phyloP scores from a whole-genome alignment of 2,329 filamentous ascomycete species.

The Hymenoscyphus occultus region DNA sequence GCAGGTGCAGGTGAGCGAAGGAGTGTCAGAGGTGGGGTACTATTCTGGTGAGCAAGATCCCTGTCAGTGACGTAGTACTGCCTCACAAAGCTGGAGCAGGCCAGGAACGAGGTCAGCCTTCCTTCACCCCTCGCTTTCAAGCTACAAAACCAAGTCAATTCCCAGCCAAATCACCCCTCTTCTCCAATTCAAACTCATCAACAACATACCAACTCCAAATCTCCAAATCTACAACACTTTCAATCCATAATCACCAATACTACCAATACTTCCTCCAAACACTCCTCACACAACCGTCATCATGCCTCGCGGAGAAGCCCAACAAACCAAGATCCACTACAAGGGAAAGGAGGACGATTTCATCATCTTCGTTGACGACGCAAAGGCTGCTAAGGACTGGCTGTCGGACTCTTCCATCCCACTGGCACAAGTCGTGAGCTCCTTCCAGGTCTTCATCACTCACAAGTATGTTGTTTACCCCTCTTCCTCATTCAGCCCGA shows the following conservation, averaged over 20 bases:
- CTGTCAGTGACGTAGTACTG: conserved; percentile 24
- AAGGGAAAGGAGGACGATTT: conserved; percentile 67
- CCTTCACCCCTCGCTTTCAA: conserved; percentile 17
- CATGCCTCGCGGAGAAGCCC: conserved; percentile 56
- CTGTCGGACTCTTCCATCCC: conserved; percentile 74
- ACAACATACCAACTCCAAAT: conserved; percentile 12
- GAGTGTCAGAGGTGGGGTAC: background rate
- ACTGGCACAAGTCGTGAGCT: conserved; percentile 78
- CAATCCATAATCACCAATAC: conserved; percentile 10
- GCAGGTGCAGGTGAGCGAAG: background rate
- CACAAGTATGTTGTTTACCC: conserved; percentile 68
- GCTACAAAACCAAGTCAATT: conserved; percentile 35
- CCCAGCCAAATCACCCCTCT: conserved; percentile 14
- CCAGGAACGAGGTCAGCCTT: conserved; percentile 25
- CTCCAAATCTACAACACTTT: conserved; percentile 10
- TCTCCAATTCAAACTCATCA: conserved; percentile 15
- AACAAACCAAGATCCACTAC: conserved; percentile 65
- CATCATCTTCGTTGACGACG: conserved; percentile 61
- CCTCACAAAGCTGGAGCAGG: conserved; percentile 8
- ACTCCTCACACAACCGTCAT: conserved; percentile 20
- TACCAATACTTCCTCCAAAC: conserved; percentile 7
- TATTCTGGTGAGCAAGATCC: conserved; percentile 26
- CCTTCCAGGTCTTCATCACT: conserved; percentile 86
- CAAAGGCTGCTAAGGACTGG: conserved; percentile 73
- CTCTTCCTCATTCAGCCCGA: background rate